These are phyloP conservation scores for Podospora conica DNA, from an alignment of 495 filamentous ascomycete genomes.

Conservation along the genomic window DNA sequence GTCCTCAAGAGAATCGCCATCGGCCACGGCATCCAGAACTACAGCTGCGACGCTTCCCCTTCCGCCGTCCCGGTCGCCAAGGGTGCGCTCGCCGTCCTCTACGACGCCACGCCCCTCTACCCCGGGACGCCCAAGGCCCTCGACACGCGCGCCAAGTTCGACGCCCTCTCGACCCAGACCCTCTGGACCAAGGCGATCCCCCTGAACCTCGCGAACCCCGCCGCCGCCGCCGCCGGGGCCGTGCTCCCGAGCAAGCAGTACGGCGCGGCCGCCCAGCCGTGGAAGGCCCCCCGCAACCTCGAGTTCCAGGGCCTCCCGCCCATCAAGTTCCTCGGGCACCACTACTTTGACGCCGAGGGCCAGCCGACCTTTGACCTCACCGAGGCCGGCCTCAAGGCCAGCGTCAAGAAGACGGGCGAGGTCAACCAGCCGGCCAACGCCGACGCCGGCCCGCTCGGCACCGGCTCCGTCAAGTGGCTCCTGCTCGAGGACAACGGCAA, in stretches of 20 bases:
- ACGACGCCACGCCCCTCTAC: slow-evolving; percentile 50
- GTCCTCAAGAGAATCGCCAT: slow-evolving; percentile 57
- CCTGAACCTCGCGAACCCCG: slow-evolving; percentile 33
- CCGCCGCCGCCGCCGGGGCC: slow-evolving; percentile 19
- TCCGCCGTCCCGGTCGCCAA: slow-evolving; percentile 30
- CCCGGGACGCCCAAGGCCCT: slow-evolving; percentile 31
- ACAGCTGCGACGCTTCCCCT: slow-evolving; percentile 48
- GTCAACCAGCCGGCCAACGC: slow-evolving; percentile 47
- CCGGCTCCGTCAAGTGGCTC: slow-evolving; percentile 61
- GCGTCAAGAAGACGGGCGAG: slow-evolving; percentile 42
- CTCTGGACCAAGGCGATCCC: slow-evolving; percentile 32
- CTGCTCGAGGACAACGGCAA: slow-evolving; percentile 43
- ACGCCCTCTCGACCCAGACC: slow-evolving; percentile 26
- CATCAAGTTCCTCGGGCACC: slow-evolving; percentile 49
- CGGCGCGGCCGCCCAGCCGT: slow-evolving; percentile 32
- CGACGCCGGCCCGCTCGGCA: slow-evolving; percentile 34
- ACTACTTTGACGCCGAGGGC: slow-evolving; percentile 53
- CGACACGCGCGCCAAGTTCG: slow-evolving; percentile 18
- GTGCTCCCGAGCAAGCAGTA: slow-evolving; percentile 28
- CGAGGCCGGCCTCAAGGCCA: slow-evolving; percentile 27
- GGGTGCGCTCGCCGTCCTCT: slow-evolving; percentile 64
- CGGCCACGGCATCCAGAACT: slow-evolving; percentile 74
- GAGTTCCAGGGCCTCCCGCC: slow-evolving; percentile 20
- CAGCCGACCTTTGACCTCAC: slow-evolving; percentile 55
- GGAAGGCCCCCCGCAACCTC: slow-evolving; percentile 33